phyloP scores from a whole-genome alignment of 495 filamentous ascomycete species.

The Penicillium angulare region DNA sequence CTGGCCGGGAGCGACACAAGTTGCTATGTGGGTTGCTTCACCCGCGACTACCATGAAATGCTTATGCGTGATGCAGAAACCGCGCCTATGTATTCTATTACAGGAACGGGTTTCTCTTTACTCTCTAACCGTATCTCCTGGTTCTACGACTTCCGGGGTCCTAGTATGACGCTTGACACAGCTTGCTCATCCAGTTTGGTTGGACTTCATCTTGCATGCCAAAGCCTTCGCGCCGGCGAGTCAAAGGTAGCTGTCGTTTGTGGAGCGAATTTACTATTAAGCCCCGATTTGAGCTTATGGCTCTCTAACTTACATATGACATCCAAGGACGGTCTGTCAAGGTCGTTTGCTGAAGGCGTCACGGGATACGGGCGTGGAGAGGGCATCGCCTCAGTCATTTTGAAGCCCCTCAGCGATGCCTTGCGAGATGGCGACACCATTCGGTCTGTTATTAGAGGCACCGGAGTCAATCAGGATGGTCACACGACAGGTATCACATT shows the following conservation, averaged over 20 bases:
- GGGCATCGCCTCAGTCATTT: conserved; percentile 25
- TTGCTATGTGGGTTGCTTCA: background rate
- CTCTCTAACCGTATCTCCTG: conserved; percentile 48
- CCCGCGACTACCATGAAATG: background rate
- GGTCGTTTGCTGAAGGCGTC: conserved; percentile 24
- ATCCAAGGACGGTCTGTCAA: background rate
- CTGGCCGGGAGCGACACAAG: background rate
- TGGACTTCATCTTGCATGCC: background rate
- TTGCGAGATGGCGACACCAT: conserved; percentile 31
- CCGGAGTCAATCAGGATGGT: conserved; percentile 46
- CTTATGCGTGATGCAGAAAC: background rate
- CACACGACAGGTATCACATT: conserved; percentile 22
- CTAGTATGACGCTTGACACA: conserved; percentile 50
- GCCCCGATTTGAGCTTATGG: background rate
- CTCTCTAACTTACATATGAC: background rate
- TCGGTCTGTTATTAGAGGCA: conserved; percentile 33
- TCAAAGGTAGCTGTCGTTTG: no score
- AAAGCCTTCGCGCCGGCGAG: background rate
- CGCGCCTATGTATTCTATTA: background rate
- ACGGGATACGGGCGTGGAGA: conserved; percentile 43
- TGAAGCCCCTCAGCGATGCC: conserved; percentile 36
- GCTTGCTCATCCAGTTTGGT: conserved; percentile 29
- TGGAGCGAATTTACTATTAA: no score
- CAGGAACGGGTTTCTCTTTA: background rate
- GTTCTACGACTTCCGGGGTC: conserved; percentile 49